A percentile compares a stretch with the other conserved stretches of the same genome.
phyloP scores from a whole-genome alignment of 2,329 filamentous ascomycete species.

The Tolypocladium ovalisporum region DNA sequence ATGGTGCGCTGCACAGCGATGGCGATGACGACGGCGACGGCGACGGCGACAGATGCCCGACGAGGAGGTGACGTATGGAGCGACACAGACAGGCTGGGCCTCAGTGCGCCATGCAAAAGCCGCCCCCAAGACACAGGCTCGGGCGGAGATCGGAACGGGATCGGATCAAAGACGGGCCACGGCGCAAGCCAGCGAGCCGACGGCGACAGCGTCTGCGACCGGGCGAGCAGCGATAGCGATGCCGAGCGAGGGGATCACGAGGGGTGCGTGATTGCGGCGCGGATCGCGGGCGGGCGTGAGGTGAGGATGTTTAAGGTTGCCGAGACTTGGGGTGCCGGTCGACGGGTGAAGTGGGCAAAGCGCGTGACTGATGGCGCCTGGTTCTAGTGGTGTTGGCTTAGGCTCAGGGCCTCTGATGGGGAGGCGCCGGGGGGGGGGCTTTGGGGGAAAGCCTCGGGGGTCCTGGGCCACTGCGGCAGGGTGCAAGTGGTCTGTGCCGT shows the following conservation, averaged over 20 bases:
- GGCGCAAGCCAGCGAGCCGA: background rate
- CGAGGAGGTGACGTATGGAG: constrained; percentile 1
- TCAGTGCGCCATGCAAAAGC: constrained; percentile 23
- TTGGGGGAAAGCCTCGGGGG: background rate
- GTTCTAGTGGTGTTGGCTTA: constrained; percentile 15
- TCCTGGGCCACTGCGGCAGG: background rate
- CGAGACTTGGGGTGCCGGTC: background rate
- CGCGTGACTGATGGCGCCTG: constrained; percentile 23
- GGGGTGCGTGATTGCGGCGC: background rate
- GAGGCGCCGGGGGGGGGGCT: background rate
- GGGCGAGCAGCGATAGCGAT: background rate
- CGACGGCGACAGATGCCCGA: background rate
- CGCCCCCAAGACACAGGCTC: constrained; percentile 1
- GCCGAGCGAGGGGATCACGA: background rate
- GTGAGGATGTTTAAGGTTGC: background rate
- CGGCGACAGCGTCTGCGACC: background rate
- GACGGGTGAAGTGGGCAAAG: constrained; percentile 20
- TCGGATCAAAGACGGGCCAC: constrained; percentile 3
- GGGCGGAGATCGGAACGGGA: constrained; percentile 4
- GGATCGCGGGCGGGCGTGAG: background rate
- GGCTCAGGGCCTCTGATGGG: constrained; percentile 4
- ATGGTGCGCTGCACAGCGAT: background rate
- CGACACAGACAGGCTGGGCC: no score
- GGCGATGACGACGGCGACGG: background rate
- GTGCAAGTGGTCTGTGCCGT: background rate